A percentile compares a stretch with the other conserved stretches of the same genome.
phyloP scores from a whole-genome alignment of 2,329 filamentous ascomycete species.

The Paecilomyces sp. region DNA sequence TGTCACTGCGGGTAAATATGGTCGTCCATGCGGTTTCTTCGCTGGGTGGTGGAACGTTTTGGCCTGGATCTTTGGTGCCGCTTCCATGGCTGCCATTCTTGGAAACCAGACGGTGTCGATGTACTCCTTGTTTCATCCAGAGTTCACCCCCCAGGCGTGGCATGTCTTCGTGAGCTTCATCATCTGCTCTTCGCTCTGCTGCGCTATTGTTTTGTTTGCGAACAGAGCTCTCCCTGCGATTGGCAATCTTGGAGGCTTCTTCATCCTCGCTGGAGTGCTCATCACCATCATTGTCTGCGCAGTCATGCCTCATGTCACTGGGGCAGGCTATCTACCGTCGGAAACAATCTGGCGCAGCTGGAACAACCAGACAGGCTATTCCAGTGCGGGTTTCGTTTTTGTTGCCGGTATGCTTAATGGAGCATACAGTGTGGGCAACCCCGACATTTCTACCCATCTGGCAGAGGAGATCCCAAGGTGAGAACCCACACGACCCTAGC shows the following conservation, averaged over 20 bases:
- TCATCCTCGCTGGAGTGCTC: conserved; percentile 48
- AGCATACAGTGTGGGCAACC: conserved; percentile 60
- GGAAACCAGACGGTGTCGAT: conserved; percentile 55
- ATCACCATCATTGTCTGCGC: conserved; percentile 48
- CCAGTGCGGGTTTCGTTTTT: conserved; percentile 55
- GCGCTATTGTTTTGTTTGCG: conserved; percentile 48
- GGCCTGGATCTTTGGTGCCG: conserved; percentile 56
- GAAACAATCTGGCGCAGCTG: conserved; percentile 51
- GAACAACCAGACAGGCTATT: conserved; percentile 40
- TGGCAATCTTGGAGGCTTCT: conserved; percentile 49
- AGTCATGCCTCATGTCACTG: conserved; percentile 45
- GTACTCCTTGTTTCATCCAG: conserved; percentile 53
- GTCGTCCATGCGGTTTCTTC: conserved; percentile 43
- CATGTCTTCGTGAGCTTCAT: conserved; percentile 55
- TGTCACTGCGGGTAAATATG: conserved; percentile 50
- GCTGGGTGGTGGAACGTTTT: conserved; percentile 40
- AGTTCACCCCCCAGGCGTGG: conserved; percentile 47
- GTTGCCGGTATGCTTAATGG: conserved; percentile 61
- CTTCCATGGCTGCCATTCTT: conserved; percentile 52
- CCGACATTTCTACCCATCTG: conserved; percentile 59
- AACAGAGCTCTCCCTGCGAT: conserved; percentile 48
- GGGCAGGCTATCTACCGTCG: conserved; percentile 38
- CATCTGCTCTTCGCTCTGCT: conserved; percentile 48
- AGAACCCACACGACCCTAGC: background rate
- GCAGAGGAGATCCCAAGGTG: conserved; percentile 55